Percentiles rank a stretch among this genome's conserved stretches.
phyloP scores from a whole-genome alignment of 805 yeast genomes.

The Tetrapisispora fleetii region DNA sequence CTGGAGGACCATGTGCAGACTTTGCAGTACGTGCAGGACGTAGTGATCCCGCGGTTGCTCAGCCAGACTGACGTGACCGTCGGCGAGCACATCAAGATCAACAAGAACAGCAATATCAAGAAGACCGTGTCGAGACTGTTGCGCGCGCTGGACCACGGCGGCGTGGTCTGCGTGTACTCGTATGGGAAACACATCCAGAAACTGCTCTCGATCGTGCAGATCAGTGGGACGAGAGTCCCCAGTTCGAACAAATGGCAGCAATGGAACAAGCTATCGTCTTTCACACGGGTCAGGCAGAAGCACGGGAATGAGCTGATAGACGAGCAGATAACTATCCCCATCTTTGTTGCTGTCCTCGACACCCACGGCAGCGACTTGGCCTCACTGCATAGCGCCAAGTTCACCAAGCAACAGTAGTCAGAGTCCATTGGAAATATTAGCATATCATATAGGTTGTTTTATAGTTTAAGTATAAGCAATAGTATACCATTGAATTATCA shows the following conservation, averaged over 20 bases:
- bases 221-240: conserved; percentile 6
- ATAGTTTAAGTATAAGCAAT: too few relatives aligned
- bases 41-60: not conserved
- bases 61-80: not conserved
- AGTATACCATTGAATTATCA: too few relatives aligned
- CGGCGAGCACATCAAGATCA: not conserved
- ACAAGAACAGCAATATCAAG: conserved; percentile 16
- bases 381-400: not conserved
- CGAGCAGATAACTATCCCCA: not conserved
- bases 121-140: conserved; percentile 10
- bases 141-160: not conserved
- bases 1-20: not conserved
- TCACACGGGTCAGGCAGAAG: not conserved
- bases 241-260: conserved; percentile 5
- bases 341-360: not conserved
- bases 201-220: conserved; percentile 15
- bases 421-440: too few relatives aligned
- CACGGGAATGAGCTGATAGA: not conserved
- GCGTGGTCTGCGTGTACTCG: conserved; percentile 9
- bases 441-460: too few relatives aligned
- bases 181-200: conserved; percentile 22
- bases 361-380: not conserved
- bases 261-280: conserved; percentile 11
- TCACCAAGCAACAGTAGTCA: not conserved
- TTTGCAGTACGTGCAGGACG: not conserved